These are phyloP conservation scores for Alternaria sp. DNA, from an alignment of 2,329 filamentous ascomycete species.

Conservation along the genomic window DNA sequence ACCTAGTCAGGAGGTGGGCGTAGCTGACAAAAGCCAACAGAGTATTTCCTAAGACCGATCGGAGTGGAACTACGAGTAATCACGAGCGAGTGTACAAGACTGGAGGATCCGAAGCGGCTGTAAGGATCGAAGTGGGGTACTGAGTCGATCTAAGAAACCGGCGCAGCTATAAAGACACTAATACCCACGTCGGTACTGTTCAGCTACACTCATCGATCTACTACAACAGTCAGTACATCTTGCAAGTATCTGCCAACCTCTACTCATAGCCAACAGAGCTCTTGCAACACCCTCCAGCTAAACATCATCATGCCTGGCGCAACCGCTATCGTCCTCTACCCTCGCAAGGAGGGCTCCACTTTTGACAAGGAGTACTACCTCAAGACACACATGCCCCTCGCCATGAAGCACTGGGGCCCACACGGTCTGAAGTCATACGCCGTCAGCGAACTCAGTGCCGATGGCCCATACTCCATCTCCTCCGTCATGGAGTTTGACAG, in stretches of 20 bases:
- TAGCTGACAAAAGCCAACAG: not conserved
- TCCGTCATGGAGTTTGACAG: constrained; percentile 37
- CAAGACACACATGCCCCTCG: constrained; percentile 57
- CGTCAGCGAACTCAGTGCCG: constrained; percentile 30
- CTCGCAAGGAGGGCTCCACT: constrained; percentile 48
- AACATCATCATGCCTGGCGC: constrained; percentile 27
- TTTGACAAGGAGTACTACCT: constrained; percentile 63
- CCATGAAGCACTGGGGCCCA: constrained; percentile 49
- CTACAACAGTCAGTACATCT: constrained; percentile 5
- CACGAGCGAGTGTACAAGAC: not conserved
- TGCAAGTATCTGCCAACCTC: not conserved
- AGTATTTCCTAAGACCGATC: not conserved
- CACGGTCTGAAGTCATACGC: constrained; percentile 50
- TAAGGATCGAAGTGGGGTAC: constrained; percentile 28
- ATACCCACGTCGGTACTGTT: constrained; percentile 1
- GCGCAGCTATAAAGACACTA: constrained; percentile 17
- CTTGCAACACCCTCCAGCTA: not conserved
- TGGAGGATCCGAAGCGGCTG: constrained; percentile 10
- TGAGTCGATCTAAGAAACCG: not conserved
- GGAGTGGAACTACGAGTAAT: not conserved
- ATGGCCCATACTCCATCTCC: constrained; percentile 32
- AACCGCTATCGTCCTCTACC: constrained; percentile 51
- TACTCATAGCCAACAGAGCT: not conserved
- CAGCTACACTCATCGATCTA: not conserved
- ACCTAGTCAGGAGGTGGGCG: not conserved